Evolutionary conservation across 345 rosid species (phyloP), one percentile per base, ranked within the genome.

Genomic region (Lumnitzera littorea): DNA sequence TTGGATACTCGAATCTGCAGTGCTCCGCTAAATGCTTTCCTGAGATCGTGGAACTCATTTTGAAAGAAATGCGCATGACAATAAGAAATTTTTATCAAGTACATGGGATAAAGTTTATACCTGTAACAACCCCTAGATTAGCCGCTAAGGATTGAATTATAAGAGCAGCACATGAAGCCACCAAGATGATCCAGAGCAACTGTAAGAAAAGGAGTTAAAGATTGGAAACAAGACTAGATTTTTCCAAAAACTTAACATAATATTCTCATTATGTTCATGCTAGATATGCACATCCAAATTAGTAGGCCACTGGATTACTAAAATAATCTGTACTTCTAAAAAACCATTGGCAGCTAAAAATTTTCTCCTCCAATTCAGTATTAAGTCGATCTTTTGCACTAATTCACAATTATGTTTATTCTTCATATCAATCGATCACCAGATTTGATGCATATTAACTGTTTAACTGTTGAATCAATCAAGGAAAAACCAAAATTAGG

Each of bases 21-120:
- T 89, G 97, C 71, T 92, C 98, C 15, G 96, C 97, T 66, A 92
- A 81, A 74, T 89, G 97, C 72, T 87, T 92, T 65, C 96, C 98
- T 92, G 62, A 57, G 54, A 43, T 15, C 27, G 51, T 24, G 54
- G 29, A 69, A 36, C 43, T 36, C 1, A 29, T 5, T 36, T 36
- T 5, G 46, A 15, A 55, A 12, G n/a, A 27, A 27, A 46, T 14
- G 11, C 29, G 10, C 43, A 29, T 20, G 51, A 60, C 10, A 15
- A 25, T 23, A 13, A 8, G 20, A 60, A 24, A 15, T 31, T 12
- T 15, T 11, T n/a, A 13, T 13, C 0, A 5, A 9, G 50, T 13
- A 15, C 16, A 46, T 4, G 23, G 41, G 41, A 41, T 27, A 43
- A 50, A 51, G 51, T 27, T 15, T 23, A 51, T 62, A 81, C 98